phyloP scores from a whole-genome alignment of 1,284 basidiomycete genomes.

The Malassezia caprae region DNA sequence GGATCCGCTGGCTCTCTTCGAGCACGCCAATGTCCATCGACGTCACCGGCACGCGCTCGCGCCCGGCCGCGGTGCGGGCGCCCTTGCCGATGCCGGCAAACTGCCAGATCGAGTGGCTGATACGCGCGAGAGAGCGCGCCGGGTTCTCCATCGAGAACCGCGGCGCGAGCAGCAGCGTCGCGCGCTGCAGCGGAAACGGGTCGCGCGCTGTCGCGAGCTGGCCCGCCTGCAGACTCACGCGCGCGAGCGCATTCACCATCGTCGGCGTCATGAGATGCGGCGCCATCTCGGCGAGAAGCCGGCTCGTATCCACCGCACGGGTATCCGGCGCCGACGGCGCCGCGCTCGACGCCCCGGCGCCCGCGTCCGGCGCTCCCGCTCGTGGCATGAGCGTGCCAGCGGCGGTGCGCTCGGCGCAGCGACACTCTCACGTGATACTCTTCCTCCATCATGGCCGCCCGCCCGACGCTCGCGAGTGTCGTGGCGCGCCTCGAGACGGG shows the following conservation, averaged over 20 bases:
- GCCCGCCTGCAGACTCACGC: conserved; percentile 24
- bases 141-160: conserved; percentile 38
- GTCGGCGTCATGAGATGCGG: conserved; percentile 44
- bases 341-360: not conserved
- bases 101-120: conserved; percentile 28
- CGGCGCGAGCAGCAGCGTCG: conserved; percentile 30
- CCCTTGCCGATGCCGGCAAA: conserved; percentile 9
- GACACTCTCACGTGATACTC: not conserved
- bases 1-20: conserved; percentile 41
- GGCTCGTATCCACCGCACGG: conserved; percentile 19
- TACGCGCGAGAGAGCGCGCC: conserved; percentile 37
- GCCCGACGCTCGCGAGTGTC: conserved; percentile 1
- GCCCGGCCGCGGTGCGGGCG: not conserved
- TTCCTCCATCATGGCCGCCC: not conserved
- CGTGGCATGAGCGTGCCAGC: not conserved
- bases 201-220: conserved; percentile 29
- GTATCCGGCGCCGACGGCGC: not conserved
- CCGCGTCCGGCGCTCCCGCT: not conserved
- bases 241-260: conserved; percentile 40
- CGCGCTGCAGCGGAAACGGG: conserved; percentile 23
- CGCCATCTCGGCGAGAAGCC: conserved; percentile 44
- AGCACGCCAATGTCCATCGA: conserved; percentile 39
- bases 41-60: conserved; percentile 18
- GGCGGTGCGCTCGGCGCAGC: not conserved
- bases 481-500: conserved; percentile 6